These are phyloP conservation scores for Phytophthora citricola DNA, from an alignment of 352 stramenopile species.

Conservation along the genomic window DNA sequence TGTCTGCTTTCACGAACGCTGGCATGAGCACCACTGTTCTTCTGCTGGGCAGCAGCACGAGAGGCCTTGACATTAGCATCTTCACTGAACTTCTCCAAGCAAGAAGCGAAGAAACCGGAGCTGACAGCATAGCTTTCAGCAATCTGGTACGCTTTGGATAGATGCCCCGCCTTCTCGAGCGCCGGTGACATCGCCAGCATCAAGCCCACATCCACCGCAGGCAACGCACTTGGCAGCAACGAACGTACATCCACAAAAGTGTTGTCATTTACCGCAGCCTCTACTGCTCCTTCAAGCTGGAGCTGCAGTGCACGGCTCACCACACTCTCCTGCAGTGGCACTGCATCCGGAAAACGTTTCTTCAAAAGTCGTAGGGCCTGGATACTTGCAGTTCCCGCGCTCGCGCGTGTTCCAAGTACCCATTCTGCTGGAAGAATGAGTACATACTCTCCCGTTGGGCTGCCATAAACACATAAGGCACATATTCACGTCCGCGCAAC, in stretches of 20 bases:
- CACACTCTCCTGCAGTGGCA: slow-evolving; percentile 69
- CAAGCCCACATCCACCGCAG: slow-evolving; percentile 47
- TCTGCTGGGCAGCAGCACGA: slow-evolving; percentile 44
- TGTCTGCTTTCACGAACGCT: slow-evolving; percentile 25
- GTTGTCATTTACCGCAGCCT: slow-evolving; percentile 74
- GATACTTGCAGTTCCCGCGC: slow-evolving; percentile 67
- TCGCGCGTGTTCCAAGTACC: slow-evolving; percentile 70
- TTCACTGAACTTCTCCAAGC: slow-evolving; percentile 54
- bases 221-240: slow-evolving; percentile 69
- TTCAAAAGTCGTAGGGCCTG: slow-evolving; percentile 81
- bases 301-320: slow-evolving; percentile 67
- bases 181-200: slow-evolving; percentile 56
- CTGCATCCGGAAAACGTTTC: slow-evolving; percentile 68
- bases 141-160: slow-evolving; percentile 54
- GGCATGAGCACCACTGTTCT: slow-evolving; percentile 9
- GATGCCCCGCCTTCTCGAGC: slow-evolving; percentile 35
- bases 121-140: slow-evolving; percentile 69
- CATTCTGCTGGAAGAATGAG: slow-evolving; percentile 89
- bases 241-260: slow-evolving; percentile 65
- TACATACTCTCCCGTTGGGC: slow-evolving; percentile 78
- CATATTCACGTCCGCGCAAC: slow-evolving; percentile 75
- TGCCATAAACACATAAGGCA: slow-evolving; percentile 81
- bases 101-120: slow-evolving; percentile 56
- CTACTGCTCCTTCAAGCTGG: slow-evolving; percentile 76
- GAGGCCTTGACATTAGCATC: slow-evolving; percentile 56